A percentile compares a stretch with the other conserved stretches of the same genome.
Evolutionary conservation across 176 grass and related monocot species (phyloP).

Genomic region (Aegilops umbellulata): DNA sequence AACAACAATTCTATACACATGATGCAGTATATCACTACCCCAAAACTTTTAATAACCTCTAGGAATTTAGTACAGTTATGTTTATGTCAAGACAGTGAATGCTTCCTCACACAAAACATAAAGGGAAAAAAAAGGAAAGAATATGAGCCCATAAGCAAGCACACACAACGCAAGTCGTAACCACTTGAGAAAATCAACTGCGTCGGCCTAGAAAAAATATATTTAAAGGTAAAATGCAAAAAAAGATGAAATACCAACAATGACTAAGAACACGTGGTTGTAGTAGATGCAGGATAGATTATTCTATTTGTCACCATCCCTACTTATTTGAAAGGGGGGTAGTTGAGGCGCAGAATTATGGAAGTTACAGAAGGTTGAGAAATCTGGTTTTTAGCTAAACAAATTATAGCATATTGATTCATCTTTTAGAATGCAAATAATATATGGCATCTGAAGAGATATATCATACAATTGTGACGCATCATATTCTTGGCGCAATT

Average conservation of each 20-base stretch:
- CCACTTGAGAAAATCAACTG: not conserved
- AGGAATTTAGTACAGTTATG: conserved; percentile 11
- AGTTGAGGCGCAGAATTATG: not conserved
- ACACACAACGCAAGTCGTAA: not conserved
- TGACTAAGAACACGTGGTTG: not conserved
- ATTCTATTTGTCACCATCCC: not conserved
- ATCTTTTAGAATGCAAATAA: conserved; percentile 22
- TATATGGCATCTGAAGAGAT: not conserved
- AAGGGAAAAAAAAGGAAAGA: not conserved
- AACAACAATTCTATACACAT: not conserved
- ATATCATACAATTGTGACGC: conserved; percentile 45
- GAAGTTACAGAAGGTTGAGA: not conserved
- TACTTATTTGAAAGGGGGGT: not conserved
- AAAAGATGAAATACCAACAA: not conserved
- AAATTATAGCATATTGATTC: not conserved
- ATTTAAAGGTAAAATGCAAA: not conserved
- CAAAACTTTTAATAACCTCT: not conserved
- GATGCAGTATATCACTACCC: not conserved
- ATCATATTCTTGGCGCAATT: conserved; percentile 51
- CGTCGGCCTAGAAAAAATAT: not conserved
- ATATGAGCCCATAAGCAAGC: not conserved
- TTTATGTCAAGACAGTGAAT: conserved; percentile 9
- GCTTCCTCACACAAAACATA: conserved; percentile 2
- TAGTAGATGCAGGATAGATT: not conserved
- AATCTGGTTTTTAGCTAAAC: not conserved